Percentiles rank a stretch among this genome's conserved stretches.
phyloP scores from a whole-genome alignment of 371 early-diverging fungal species.

The Syncephalastrum monosporum region DNA sequence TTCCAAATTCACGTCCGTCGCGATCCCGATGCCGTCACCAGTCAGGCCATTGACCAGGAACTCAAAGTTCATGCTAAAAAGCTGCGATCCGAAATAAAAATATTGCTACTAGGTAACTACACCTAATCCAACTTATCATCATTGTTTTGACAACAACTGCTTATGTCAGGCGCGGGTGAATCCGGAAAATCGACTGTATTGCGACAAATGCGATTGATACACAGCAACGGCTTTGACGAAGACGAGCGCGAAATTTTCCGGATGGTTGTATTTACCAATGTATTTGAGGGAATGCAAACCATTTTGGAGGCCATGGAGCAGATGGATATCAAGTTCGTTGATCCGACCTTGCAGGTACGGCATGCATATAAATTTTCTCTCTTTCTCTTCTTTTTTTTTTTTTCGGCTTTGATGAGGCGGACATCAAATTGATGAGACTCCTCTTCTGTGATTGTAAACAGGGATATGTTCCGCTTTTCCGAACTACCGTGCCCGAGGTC shows the following conservation, averaged over 20 bases:
- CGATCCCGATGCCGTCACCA: conserved; percentile 20
- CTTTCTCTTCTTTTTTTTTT: no score
- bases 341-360: conserved; percentile 44
- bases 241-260: conserved; percentile 79
- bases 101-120: conserved; percentile 70
- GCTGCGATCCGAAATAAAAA: conserved; percentile 73
- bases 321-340: conserved; percentile 25
- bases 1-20: conserved; percentile 2
- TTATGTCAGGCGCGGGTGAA: conserved; percentile 83
- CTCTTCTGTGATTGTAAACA: conserved; percentile 50
- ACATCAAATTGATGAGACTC: conserved; percentile 67
- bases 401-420: conserved; percentile 51
- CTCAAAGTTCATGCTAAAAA: conserved; percentile 64
- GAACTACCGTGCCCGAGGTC: not conserved
- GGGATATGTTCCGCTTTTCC: conserved; percentile 53
- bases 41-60: conserved; percentile 71
- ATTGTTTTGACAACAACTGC: not conserved
- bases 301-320: conserved; percentile 80
- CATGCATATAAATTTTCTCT: no score
- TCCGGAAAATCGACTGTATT: conserved; percentile 92
- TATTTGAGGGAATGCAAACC: conserved; percentile 79
- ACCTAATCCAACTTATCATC: not conserved
- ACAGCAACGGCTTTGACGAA: conserved; percentile 76
- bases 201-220: conserved; percentile 92
- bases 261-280: conserved; percentile 80